These are phyloP conservation scores for Gynostemma pentaphyllum DNA, from an alignment of 306 rosid species.

Conservation along the genomic window DNA sequence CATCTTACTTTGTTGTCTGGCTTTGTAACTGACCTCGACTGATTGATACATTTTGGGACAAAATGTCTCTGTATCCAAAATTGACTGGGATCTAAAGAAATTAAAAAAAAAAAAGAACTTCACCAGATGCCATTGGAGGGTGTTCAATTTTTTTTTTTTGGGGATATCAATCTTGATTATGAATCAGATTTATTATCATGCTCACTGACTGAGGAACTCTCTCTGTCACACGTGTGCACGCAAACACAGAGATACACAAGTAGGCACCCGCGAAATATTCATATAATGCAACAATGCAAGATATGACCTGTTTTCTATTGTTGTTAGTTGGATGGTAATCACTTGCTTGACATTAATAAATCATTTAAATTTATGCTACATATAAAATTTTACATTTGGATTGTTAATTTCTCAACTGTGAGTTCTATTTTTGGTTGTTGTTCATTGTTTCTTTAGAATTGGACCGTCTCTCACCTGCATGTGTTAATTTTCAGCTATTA, in stretches of 20 bases:
- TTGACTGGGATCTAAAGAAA: not conserved
- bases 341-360: not conserved
- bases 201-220: not conserved
- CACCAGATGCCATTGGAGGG: not conserved
- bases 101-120: not conserved
- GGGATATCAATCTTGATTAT: not conserved
- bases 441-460: not conserved
- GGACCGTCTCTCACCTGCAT: constrained; percentile 2
- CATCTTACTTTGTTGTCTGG: not conserved
- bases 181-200: not conserved
- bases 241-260: not conserved
- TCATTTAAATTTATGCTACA: not conserved
- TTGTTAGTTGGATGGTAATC: constrained; percentile 1
- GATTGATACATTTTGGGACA: not conserved
- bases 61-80: not conserved
- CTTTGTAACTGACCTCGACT: not conserved
- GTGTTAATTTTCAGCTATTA: constrained; percentile 53
- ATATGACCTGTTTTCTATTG: not conserved
- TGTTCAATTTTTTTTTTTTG: not conserved
- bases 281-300: not conserved
- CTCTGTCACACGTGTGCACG: not conserved
- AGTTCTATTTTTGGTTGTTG: not conserved
- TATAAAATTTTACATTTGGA: not conserved
- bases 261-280: not conserved
- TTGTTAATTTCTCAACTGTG: not conserved